Conservation (phyloP, 192 early-diverging fungal species). For the Gonapodya sp. region DNA sequence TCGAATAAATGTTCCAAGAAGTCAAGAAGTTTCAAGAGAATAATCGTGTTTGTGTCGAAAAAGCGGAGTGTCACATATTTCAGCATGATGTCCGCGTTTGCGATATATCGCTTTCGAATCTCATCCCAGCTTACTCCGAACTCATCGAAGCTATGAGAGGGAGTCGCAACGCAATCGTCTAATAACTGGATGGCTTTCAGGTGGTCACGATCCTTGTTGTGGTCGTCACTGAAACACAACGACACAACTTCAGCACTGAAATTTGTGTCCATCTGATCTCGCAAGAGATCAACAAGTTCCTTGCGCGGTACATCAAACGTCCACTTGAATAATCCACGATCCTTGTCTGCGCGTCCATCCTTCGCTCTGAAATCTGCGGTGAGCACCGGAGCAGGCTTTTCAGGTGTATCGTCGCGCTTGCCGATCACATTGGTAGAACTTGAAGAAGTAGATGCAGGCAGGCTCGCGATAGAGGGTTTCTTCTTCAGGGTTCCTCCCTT, state of each 20-base stretch:
- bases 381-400: conserved; percentile 39
- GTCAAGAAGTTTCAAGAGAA: conserved; percentile 75
- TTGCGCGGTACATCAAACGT: conserved; percentile 53
- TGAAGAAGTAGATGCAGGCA: conserved; percentile 13
- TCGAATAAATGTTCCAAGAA: conserved; percentile 62
- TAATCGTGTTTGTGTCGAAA: conserved; percentile 84
- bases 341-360: conserved; percentile 56
- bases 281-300: conserved; percentile 52
- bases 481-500: conserved; percentile 17
- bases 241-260: conserved; percentile 45
- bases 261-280: conserved; percentile 49
- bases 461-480: conserved; percentile 21
- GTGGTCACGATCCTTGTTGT: conserved; percentile 79
- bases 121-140: conserved; percentile 34
- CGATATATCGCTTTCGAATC: conserved; percentile 48
- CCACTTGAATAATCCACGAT: conserved; percentile 59
- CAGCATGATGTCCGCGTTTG: conserved; percentile 68
- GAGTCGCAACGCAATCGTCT: conserved; percentile 51
- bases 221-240: conserved; percentile 66
- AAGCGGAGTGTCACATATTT: conserved; percentile 84
- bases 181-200: conserved; percentile 54
- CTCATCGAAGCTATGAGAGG: conserved; percentile 23
- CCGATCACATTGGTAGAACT: neutral
- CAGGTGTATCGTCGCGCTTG: neutral
- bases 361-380: conserved; percentile 57